Evolutionary conservation across 129 eudicot species (phyloP).

Genomic region (Oenanthe sinensis): DNA sequence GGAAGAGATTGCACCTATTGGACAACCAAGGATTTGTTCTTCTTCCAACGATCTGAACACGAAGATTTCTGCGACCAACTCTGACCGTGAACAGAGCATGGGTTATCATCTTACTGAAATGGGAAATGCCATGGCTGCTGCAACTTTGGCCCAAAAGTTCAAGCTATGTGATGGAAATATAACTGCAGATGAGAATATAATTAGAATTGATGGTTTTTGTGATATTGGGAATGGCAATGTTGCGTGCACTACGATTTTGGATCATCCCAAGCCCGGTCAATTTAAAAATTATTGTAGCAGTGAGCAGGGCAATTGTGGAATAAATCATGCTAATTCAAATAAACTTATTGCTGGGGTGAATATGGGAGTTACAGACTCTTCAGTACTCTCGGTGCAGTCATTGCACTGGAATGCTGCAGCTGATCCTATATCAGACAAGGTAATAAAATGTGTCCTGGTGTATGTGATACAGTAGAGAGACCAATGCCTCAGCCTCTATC

Average conservation of each 20-base stretch:
- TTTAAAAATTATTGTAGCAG: conserved; percentile 10
- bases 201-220: not conserved
- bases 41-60: conserved; percentile 14
- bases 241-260: conserved; percentile 10
- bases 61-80: conserved; percentile 5
- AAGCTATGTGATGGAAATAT: conserved; percentile 13
- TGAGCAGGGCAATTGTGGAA: conserved; percentile 2
- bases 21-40: conserved; percentile 6
- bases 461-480: not conserved
- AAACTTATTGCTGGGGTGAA: conserved; percentile 7
- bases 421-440: conserved; percentile 26
- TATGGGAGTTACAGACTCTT: conserved; percentile 13
- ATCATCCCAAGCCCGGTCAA: not conserved
- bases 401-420: conserved; percentile 18
- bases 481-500: not conserved
- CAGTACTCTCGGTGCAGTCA: conserved; percentile 23
- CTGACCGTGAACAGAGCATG: conserved; percentile 7
- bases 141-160: conserved; percentile 12
- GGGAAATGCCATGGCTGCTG: conserved; percentile 12
- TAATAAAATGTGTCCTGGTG: conserved; percentile 8
- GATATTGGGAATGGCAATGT: not conserved
- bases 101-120: conserved; percentile 17
- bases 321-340: conserved; percentile 6
- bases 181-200: conserved; percentile 9
- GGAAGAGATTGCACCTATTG: conserved; percentile 28